Evolutionary conservation across 2,329 filamentous ascomycete species (phyloP).

Genomic region (Lasiodiplodia gonubiensis): DNA sequence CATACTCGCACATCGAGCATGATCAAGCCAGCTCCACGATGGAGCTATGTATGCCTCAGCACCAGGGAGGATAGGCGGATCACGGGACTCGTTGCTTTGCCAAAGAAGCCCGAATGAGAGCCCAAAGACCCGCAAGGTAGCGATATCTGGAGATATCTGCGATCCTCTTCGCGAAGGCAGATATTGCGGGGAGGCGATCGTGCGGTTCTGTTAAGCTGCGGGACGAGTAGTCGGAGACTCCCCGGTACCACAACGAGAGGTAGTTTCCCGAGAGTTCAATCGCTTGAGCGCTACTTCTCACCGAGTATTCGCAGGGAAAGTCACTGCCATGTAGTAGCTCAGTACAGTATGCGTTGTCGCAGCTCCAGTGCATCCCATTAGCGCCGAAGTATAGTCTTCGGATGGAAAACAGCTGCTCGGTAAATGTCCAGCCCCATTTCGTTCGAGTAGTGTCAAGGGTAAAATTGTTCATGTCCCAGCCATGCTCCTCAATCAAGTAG

Average conservation of each 20-base stretch:
- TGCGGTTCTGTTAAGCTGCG: neutral
- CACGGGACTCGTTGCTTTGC: neutral
- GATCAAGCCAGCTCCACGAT: constrained; percentile 15
- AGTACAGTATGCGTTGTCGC: neutral
- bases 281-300: neutral
- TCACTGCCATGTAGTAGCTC: neutral
- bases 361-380: constrained; percentile 1
- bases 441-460: neutral
- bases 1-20: neutral
- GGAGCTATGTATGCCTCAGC: neutral
- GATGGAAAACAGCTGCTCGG: constrained; percentile 3
- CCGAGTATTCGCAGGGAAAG: neutral
- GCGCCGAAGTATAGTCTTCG: neutral
- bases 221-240: neutral
- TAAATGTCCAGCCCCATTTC: constrained; percentile 9
- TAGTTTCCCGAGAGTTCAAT: neutral
- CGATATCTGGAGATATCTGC: neutral
- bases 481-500: neutral
- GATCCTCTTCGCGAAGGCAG: neutral
- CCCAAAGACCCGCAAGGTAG: neutral
- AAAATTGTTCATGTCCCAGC: neutral
- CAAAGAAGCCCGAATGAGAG: neutral
- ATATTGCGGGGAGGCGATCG: constrained; percentile 6
- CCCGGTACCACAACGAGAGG: neutral
- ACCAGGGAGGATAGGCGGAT: neutral